phyloP scores from a whole-genome alignment of 192 early-diverging fungal species.

The Linnemannia zychae region DNA sequence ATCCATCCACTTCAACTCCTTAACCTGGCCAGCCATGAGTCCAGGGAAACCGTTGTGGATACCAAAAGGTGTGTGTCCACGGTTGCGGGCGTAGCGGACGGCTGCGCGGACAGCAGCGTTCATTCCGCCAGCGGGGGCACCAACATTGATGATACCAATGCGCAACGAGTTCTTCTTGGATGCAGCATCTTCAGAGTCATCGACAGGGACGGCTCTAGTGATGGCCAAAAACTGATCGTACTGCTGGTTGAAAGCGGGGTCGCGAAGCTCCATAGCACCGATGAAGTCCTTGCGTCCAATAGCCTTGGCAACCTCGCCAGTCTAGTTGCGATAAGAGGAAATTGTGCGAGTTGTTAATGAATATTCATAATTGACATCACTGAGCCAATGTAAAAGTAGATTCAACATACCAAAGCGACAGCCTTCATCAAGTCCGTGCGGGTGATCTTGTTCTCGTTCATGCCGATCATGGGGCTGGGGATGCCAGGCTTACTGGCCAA shows the following conservation, averaged over 20 bases:
- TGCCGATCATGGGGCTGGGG: slow-evolving; percentile 95
- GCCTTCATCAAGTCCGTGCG: slow-evolving; percentile 92
- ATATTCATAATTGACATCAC: neutral
- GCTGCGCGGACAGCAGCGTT: slow-evolving; percentile 94
- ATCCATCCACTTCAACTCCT: slow-evolving; percentile 84
- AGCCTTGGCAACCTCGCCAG: slow-evolving; percentile 87
- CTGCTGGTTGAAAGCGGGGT: slow-evolving; percentile 83
- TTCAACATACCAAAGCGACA: slow-evolving; percentile 76
- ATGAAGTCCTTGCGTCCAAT: slow-evolving; percentile 88
- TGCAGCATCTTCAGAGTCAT: neutral
- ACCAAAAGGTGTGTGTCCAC: slow-evolving; percentile 88
- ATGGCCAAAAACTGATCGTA: slow-evolving; percentile 75
- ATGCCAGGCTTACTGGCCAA: slow-evolving; percentile 84
- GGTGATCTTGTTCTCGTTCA: slow-evolving; percentile 90
- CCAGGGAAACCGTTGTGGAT: slow-evolving; percentile 96
- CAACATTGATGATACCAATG: slow-evolving; percentile 93
- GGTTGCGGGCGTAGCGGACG: slow-evolving; percentile 86
- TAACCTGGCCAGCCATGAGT: slow-evolving; percentile 84
- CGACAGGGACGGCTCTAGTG: slow-evolving; percentile 43
- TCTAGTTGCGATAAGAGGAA: slow-evolving; percentile 59
- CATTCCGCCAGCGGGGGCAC: slow-evolving; percentile 98
- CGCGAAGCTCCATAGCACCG: slow-evolving; percentile 90
- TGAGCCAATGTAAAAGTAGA: neutral
- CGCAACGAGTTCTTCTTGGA: slow-evolving; percentile 66
- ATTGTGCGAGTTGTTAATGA: neutral